Percentiles rank a stretch among this genome's conserved stretches.
Conservation (phyloP, 2,329 filamentous ascomycete genomes). For the Venturia aucupariae region DNA sequence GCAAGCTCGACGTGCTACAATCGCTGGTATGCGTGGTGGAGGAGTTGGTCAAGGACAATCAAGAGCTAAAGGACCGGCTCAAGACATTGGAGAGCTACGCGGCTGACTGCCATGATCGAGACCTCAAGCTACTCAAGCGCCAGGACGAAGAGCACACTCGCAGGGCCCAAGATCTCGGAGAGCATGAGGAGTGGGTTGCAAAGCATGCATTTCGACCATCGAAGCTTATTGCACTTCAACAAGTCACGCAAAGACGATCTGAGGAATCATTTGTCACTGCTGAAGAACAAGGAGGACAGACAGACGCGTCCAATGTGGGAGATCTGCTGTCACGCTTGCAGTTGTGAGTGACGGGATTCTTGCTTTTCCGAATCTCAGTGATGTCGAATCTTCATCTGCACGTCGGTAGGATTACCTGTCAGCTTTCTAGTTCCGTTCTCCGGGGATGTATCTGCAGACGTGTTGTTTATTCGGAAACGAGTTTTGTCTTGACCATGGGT, state of each 20-base stretch:
- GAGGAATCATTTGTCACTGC: not conserved
- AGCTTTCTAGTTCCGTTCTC: not conserved
- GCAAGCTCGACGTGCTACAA: not conserved
- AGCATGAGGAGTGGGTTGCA: not conserved
- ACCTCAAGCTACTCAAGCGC: not conserved
- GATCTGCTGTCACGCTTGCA: not conserved
- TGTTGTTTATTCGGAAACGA: not conserved
- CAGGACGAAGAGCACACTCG: not conserved
- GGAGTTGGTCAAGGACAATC: not conserved
- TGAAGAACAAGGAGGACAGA: not conserved
- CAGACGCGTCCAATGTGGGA: not conserved
- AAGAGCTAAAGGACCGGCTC: not conserved
- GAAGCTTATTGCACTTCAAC: not conserved
- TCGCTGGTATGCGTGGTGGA: slow-evolving; percentile 1
- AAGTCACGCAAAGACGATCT: not conserved
- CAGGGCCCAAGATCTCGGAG: not conserved
- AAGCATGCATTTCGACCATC: not conserved
- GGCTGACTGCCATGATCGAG: not conserved
- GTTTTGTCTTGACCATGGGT: too few relatives aligned
- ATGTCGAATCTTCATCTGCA: not conserved
- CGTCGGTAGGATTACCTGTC: not conserved
- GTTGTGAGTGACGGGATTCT: not conserved
- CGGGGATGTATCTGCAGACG: not conserved
- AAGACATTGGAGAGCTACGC: not conserved
- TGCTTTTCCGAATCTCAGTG: not conserved